A percentile compares a stretch with the other conserved stretches of the same genome.
phyloP scores from a whole-genome alignment of 2,329 filamentous ascomycete genomes.

The Trichoderma oligosporum region DNA sequence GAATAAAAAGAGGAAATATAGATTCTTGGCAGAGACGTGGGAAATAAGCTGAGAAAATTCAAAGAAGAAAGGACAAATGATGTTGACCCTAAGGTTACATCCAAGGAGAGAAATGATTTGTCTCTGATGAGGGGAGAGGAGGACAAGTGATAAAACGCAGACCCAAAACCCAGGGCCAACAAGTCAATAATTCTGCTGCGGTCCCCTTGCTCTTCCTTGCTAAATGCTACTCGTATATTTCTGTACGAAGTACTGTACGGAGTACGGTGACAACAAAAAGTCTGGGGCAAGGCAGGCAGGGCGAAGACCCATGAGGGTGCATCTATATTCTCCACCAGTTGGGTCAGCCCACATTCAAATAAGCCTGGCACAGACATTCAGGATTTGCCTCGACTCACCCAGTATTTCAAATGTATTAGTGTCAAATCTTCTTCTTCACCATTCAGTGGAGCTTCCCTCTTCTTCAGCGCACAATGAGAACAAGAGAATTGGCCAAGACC shows the following conservation, averaged over 20 bases:
- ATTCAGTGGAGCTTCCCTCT: neutral
- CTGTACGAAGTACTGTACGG: no score
- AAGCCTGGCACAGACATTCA: neutral
- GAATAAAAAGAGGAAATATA: neutral
- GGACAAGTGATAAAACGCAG: neutral
- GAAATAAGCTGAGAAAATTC: neutral
- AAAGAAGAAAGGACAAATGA: neutral
- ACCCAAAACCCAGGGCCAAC: neutral
- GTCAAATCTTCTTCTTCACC: neutral
- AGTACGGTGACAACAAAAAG: no score
- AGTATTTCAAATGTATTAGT: neutral
- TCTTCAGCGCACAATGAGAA: neutral
- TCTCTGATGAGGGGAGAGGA: slow-evolving; percentile 8
- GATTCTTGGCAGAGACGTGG: neutral
- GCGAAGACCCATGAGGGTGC: neutral
- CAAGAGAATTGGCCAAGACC: no score
- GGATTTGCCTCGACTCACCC: neutral
- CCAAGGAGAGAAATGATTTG: neutral
- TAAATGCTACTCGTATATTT: no score
- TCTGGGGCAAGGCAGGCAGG: neutral
- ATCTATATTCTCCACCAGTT: slow-evolving; percentile 1
- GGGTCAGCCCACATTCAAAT: neutral
- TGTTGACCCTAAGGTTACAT: slow-evolving; percentile 9
- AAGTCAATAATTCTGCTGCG: neutral
- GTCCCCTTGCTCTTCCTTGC: neutral